Percentiles rank a stretch among this genome's conserved stretches.
Evolutionary conservation across 805 yeast species (phyloP).

Genomic region (Yamadazyma tumulicola): DNA sequence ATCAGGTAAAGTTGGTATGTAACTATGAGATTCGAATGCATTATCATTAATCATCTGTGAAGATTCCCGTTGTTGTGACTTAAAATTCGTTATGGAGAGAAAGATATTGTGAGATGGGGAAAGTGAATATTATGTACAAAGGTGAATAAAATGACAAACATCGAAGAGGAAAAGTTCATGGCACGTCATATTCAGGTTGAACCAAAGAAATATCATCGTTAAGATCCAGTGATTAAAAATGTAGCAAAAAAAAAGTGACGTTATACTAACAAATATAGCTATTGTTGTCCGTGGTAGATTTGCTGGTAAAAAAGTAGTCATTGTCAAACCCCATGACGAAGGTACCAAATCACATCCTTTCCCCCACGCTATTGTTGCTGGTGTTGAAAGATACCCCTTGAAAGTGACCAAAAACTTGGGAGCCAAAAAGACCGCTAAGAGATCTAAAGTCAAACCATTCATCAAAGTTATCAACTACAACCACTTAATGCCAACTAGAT

Average conservation of each 20-base stretch:
- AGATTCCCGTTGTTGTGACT: no score
- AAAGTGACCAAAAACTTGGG: conserved; percentile 94
- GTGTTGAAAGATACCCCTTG: conserved; percentile 97
- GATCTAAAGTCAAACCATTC: conserved; percentile 98
- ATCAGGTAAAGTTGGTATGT: conserved; percentile 99
- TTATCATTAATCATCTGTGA: no score
- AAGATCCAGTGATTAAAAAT: no score
- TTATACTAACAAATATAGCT: conserved; percentile 56
- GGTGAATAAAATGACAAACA: no score
- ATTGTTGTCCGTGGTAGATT: conserved; percentile 99
- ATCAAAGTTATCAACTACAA: conserved; percentile 99
- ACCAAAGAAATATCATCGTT: no score
- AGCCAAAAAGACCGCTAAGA: conserved; percentile 94
- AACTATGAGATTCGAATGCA: no score
- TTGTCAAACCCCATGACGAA: conserved; percentile 96
- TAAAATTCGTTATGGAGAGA: no score
- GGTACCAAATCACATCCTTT: conserved; percentile 98
- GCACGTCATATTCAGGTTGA: no score
- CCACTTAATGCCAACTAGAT: conserved; percentile 99
- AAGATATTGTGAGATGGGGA: no score
- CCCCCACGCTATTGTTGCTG: conserved; percentile 99
- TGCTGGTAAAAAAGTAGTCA: conserved; percentile 99
- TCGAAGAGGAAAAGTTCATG: no score
- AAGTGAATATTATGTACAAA: no score
- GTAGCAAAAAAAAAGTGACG: no score